phyloP scores from a whole-genome alignment of 1,139 yeast genomes.

The Yamadazyma mexicana region DNA sequence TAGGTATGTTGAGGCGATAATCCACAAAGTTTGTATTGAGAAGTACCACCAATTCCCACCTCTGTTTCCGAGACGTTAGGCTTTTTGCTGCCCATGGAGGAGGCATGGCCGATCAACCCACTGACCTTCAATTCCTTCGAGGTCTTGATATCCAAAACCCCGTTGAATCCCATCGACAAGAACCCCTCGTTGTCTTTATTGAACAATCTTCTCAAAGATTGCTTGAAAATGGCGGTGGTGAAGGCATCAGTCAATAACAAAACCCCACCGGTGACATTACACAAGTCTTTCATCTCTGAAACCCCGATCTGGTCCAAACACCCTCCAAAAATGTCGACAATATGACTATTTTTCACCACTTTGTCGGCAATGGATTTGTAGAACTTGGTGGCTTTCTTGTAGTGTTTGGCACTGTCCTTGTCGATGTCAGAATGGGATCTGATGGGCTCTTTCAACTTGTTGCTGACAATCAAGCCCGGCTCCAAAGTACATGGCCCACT shows the following conservation, averaged over 20 bases:
- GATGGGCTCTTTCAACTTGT: conserved; percentile 90
- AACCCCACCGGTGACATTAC: conserved; percentile 92
- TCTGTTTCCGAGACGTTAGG: conserved; percentile 87
- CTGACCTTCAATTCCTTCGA: conserved; percentile 86
- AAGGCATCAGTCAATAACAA: conserved; percentile 90
- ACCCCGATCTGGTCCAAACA: conserved; percentile 95
- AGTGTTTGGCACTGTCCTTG: conserved; percentile 75
- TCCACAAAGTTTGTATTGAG: conserved; percentile 81
- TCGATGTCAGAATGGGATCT: conserved; percentile 97
- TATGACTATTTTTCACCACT: conserved; percentile 71
- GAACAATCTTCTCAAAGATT: conserved; percentile 85
- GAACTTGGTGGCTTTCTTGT: conserved; percentile 84
- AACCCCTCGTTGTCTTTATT: conserved; percentile 84
- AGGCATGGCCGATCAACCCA: conserved; percentile 93
- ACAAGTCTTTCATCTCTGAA: conserved; percentile 89
- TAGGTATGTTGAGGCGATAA: conserved; percentile 85
- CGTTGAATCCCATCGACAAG: conserved; percentile 85
- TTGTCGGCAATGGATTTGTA: conserved; percentile 79
- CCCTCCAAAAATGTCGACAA: conserved; percentile 93
- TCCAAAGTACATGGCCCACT: conserved; percentile 96
- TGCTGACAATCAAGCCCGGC: conserved; percentile 93
- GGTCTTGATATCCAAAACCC: conserved; percentile 81
- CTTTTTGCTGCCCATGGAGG: conserved; percentile 63
- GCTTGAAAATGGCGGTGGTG: conserved; percentile 94
- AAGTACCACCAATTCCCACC: conserved; percentile 90